Percentiles rank a stretch among this genome's conserved stretches.
phyloP scores from a whole-genome alignment of 176 grass and related monocot genomes.

The Oryza rufipogon region DNA sequence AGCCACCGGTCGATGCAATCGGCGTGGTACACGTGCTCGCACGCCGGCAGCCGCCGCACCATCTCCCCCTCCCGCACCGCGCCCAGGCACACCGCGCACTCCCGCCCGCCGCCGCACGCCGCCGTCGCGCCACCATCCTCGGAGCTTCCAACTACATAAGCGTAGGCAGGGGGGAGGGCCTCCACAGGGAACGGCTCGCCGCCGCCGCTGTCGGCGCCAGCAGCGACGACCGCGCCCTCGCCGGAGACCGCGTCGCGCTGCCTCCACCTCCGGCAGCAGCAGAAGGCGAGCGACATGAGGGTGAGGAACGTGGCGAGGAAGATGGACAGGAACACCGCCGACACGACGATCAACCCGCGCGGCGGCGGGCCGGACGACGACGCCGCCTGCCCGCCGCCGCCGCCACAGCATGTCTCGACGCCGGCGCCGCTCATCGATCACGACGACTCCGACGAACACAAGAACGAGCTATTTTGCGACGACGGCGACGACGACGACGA shows the following conservation, averaged over 20 bases:
- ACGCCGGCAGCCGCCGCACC: too few relatives aligned
- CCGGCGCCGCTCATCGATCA: not conserved
- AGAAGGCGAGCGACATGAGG: not conserved
- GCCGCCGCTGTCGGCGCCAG: not conserved
- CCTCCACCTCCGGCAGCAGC: conserved; percentile 2
- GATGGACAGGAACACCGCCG: not conserved
- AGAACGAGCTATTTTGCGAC: not conserved
- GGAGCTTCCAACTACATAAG: too few relatives aligned
- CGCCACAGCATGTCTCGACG: not conserved
- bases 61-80: too few relatives aligned
- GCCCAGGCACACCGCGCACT: too few relatives aligned
- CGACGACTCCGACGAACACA: not conserved
- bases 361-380: not conserved
- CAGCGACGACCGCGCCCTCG: not conserved
- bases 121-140: too few relatives aligned
- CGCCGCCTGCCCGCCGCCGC: not conserved
- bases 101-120: too few relatives aligned
- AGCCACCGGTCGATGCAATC: too few relatives aligned
- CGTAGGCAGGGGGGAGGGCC: too few relatives aligned
- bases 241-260: not conserved
- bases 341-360: not conserved
- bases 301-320: conserved; percentile 1
- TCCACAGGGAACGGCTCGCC: too few relatives aligned
- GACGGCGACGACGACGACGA: not conserved
- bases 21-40: too few relatives aligned